phyloP scores from a whole-genome alignment of 2,329 filamentous ascomycete species.

The Ambrosiella xylebori region DNA sequence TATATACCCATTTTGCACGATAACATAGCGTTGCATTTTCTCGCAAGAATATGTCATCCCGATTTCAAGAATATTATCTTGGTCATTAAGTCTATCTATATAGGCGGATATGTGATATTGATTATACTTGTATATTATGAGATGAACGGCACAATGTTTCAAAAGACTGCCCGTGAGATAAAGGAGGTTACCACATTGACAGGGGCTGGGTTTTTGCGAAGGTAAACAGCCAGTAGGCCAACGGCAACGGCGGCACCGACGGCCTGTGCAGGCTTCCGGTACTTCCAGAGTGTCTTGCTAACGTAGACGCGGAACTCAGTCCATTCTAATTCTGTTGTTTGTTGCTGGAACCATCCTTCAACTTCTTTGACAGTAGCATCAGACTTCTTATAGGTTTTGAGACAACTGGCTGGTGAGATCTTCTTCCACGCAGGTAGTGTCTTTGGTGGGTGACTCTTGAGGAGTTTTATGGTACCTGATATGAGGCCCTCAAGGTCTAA shows the following conservation, averaged over 20 bases:
- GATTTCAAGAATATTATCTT: too few species aligned
- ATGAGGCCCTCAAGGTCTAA: constrained; percentile 70
- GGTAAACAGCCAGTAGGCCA: constrained; percentile 49
- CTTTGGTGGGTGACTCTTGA: constrained; percentile 52
- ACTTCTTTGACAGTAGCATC: constrained; percentile 44
- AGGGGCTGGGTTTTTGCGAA: constrained; percentile 32
- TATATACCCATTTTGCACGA: neutral
- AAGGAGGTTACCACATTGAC: constrained; percentile 6
- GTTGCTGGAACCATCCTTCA: constrained; percentile 47
- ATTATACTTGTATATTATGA: neutral
- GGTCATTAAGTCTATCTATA: too few species aligned
- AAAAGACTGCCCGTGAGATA: neutral
- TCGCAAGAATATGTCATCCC: neutral
- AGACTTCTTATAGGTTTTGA: constrained; percentile 59
- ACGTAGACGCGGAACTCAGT: constrained; percentile 16
- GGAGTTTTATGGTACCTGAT: constrained; percentile 43
- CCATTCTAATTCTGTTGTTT: constrained; percentile 47
- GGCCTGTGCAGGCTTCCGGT: constrained; percentile 46
- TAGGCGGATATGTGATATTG: neutral
- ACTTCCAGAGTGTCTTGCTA: constrained; percentile 19
- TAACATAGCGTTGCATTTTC: neutral
- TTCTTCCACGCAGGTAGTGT: constrained; percentile 51
- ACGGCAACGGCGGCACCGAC: constrained; percentile 49
- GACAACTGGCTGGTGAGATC: constrained; percentile 59
- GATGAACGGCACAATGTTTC: neutral